Percentiles rank a stretch among this genome's conserved stretches.
These are phyloP conservation scores for Polytolypa hystricis DNA, from an alignment of 2,329 filamentous ascomycete genomes.

Conservation along the genomic window DNA sequence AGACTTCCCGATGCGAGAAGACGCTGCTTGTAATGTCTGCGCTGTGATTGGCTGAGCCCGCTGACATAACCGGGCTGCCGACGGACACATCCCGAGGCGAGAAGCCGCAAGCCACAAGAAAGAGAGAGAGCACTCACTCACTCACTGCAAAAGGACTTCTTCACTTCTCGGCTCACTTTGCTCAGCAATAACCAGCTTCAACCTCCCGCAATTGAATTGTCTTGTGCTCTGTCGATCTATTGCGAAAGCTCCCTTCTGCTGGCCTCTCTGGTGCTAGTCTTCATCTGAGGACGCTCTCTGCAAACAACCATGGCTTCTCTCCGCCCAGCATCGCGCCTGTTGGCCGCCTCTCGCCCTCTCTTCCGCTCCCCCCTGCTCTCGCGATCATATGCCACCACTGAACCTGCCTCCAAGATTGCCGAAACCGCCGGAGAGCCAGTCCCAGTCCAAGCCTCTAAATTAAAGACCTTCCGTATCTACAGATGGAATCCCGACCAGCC, in stretches of 20 bases:
- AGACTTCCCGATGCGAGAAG: not conserved
- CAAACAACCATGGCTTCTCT: conserved; percentile 36
- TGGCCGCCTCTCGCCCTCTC: conserved; percentile 32
- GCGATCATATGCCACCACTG: conserved; percentile 39
- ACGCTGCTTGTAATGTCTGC: conserved; percentile 9
- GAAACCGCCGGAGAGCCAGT: conserved; percentile 53
- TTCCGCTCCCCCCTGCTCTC: conserved; percentile 29
- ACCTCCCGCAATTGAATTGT: no score
- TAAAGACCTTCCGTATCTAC: conserved; percentile 98
- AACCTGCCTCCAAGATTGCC: conserved; percentile 41
- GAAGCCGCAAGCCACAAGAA: conserved; percentile 3
- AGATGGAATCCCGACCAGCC: conserved; percentile 95
- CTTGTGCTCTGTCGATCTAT: not conserved
- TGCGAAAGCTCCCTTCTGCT: not conserved
- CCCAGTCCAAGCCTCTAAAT: conserved; percentile 45
- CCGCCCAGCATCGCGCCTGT: conserved; percentile 36
- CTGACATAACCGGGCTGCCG: conserved; percentile 14
- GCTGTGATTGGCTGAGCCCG: conserved; percentile 10
- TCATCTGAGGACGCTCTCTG: not conserved
- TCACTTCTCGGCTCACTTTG: not conserved
- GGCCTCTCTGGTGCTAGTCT: not conserved
- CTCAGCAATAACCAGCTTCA: not conserved
- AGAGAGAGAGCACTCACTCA: no score
- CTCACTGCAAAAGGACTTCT: not conserved
- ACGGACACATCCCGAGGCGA: conserved; percentile 8